Conservation (phyloP, 805 yeast genomes). For the Candida vartiovaarae region DNA sequence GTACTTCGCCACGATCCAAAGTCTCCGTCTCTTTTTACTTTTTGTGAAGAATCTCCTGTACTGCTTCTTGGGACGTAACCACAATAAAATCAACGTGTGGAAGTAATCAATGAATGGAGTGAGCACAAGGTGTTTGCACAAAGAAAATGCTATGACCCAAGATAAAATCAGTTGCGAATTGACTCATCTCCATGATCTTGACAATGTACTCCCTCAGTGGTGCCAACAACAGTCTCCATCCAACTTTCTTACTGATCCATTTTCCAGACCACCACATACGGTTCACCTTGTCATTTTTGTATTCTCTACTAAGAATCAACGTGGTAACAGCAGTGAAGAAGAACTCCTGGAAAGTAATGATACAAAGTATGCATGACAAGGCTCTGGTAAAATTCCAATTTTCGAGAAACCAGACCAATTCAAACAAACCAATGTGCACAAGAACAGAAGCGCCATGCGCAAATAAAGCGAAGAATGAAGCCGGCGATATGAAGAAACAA, state of each 20-base stretch:
- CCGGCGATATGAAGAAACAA: background rate
- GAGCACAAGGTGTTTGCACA: slow-evolving; percentile 50
- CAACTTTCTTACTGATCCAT: slow-evolving; percentile 58
- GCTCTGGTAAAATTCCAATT: slow-evolving; percentile 57
- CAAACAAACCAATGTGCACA: slow-evolving; percentile 49
- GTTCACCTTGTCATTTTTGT: slow-evolving; percentile 50
- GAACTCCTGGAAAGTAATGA: slow-evolving; percentile 48
- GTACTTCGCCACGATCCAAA: slow-evolving; percentile 37
- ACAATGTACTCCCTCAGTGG: slow-evolving; percentile 60
- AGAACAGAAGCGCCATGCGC: slow-evolving; percentile 50
- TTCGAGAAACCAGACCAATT: slow-evolving; percentile 60
- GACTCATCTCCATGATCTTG: slow-evolving; percentile 59
- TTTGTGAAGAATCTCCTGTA: slow-evolving; percentile 31
- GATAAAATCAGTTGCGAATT: slow-evolving; percentile 57
- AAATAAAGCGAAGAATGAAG: slow-evolving; percentile 38
- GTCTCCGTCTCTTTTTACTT: slow-evolving; percentile 33
- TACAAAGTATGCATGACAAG: slow-evolving; percentile 52
- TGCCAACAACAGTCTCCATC: slow-evolving; percentile 53
- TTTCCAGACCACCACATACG: slow-evolving; percentile 77
- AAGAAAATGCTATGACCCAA: slow-evolving; percentile 53
- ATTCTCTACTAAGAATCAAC: slow-evolving; percentile 53
- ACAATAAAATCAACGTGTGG: slow-evolving; percentile 61
- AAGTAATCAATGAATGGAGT: slow-evolving; percentile 58
- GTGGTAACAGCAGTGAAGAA: slow-evolving; percentile 47
- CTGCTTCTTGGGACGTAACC: slow-evolving; percentile 53